These are phyloP conservation scores for maize (Zea mays) DNA, from an alignment of 176 grass and related monocot genomes.

Conservation along the genomic window Zm-B73-REFERENCE-NAM-5.0 NC_050105.1:72461501-72462000, in stretches of 20 bases:
- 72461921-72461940: conserved; percentile 37
- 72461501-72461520: neutral
- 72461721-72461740: conserved; percentile 35
- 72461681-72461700: conserved; percentile 38
- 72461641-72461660: neutral
- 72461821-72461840: conserved; percentile 7
- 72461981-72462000: conserved; percentile 33
- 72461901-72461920: neutral
- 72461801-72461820: conserved; percentile 13
- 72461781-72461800: conserved; percentile 13
- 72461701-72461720: conserved; percentile 40
- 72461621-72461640: neutral
- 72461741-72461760: conserved; percentile 11
- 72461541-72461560: neutral
- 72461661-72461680: conserved; percentile 10
- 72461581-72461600: neutral
- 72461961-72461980: conserved; percentile 26
- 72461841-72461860: neutral
- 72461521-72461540: neutral
- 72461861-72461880: neutral
- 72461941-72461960: conserved; percentile 57
- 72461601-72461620: neutral
- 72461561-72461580: neutral
- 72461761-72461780: conserved; percentile 9
- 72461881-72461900: too few species aligned